Evolutionary conservation across 768 basidiomycete genomes (phyloP).

Genomic region (Mycena rebaudengoi): DNA sequence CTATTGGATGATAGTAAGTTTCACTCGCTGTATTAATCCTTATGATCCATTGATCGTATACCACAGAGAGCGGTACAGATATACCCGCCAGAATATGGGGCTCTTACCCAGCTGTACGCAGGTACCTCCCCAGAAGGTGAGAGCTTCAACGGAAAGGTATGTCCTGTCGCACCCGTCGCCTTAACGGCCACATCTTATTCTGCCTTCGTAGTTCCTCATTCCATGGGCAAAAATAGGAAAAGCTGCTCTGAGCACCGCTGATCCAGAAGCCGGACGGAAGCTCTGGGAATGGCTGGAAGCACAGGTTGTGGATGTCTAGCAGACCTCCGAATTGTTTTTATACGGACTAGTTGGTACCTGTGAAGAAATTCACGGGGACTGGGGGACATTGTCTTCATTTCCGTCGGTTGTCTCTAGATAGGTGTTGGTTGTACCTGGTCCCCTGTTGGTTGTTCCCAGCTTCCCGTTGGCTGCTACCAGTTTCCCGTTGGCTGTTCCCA

Average conservation of each 20-base stretch:
- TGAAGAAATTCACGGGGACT: too few species aligned
- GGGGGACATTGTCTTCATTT: too few species aligned
- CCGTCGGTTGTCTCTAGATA: too few species aligned
- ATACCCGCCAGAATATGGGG: neutral
- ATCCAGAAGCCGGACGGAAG: neutral
- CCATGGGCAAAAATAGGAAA: conserved; percentile 1
- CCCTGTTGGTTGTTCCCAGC: too few species aligned
- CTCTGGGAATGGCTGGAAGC: neutral
- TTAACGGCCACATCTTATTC: too few species aligned
- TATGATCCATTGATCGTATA: neutral
- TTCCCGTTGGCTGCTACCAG: too few species aligned
- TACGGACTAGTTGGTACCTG: too few species aligned
- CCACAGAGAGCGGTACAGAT: neutral
- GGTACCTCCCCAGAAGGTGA: neutral
- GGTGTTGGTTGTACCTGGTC: too few species aligned
- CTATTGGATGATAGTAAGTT: neutral
- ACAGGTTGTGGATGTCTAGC: neutral
- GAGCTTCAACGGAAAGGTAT: neutral
- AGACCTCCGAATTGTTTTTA: too few species aligned
- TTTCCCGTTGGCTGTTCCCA: too few species aligned
- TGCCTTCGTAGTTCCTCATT: neutral
- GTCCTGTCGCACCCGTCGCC: neutral
- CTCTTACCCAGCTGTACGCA: neutral
- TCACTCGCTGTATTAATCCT: neutral
- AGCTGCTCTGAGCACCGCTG: neutral